Percentiles rank a stretch among this genome's conserved stretches.
phyloP scores from a whole-genome alignment of 169 alveolate genomes.

The Theileria equi region DNA sequence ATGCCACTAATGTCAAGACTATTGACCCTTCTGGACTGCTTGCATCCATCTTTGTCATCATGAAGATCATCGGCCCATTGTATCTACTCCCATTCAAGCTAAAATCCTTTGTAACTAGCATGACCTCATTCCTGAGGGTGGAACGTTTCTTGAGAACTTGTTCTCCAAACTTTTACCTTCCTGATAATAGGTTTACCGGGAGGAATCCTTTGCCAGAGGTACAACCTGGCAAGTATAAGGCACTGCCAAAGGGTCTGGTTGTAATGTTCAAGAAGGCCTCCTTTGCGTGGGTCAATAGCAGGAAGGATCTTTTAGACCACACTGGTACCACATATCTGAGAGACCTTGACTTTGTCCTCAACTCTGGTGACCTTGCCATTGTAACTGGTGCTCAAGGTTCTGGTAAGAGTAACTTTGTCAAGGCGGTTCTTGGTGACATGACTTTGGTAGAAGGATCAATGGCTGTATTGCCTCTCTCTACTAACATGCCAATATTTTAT shows the following conservation, averaged over 20 bases:
- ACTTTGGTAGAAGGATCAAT: conserved; percentile 44
- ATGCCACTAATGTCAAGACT: background rate
- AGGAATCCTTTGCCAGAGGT: background rate
- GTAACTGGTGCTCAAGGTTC: conserved; percentile 46
- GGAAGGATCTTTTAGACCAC: background rate
- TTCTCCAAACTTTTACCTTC: conserved; percentile 46
- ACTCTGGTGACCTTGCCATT: conserved; percentile 34
- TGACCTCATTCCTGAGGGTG: conserved; percentile 24
- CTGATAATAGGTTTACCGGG: conserved; percentile 8
- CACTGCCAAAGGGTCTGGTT: background rate
- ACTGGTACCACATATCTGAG: background rate
- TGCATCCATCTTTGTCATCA: conserved; percentile 25
- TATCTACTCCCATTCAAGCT: conserved; percentile 23
- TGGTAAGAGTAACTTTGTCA: conserved; percentile 51
- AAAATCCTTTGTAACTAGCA: conserved; percentile 10
- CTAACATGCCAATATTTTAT: conserved; percentile 58
- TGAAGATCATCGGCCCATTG: conserved; percentile 24
- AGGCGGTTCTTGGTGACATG: conserved; percentile 62
- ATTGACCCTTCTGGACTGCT: conserved; percentile 37
- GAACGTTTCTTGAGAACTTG: conserved; percentile 24
- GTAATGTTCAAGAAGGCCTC: conserved; percentile 44
- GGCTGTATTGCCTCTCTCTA: conserved; percentile 57
- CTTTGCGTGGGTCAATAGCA: conserved; percentile 20
- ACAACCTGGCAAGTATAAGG: background rate
- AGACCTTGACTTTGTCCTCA: conserved; percentile 13